phyloP scores from a whole-genome alignment of 768 basidiomycete species.

The Boletus rufocinnamomeus region DNA sequence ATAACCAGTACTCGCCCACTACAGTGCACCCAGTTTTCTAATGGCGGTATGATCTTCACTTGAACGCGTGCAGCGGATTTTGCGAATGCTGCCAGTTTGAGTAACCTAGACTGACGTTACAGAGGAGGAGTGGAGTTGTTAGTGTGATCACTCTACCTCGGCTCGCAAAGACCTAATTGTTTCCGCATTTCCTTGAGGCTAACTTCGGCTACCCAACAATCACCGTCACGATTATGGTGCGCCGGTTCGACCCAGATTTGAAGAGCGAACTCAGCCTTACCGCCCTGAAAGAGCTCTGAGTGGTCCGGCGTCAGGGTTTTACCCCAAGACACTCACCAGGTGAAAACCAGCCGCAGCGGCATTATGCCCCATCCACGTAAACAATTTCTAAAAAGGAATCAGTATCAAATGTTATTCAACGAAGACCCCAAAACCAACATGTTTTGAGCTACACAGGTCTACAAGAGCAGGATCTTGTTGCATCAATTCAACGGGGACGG shows the following conservation, averaged over 20 bases:
- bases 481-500: conserved; percentile 43
- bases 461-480: conserved; percentile 42
- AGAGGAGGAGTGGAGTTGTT: not conserved
- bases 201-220: conserved; percentile 37
- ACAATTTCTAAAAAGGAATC: conserved; percentile 11
- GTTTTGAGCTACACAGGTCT: conserved; percentile 27
- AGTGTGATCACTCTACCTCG: conserved; percentile 34
- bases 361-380: conserved; percentile 27
- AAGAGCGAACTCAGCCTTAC: conserved; percentile 37
- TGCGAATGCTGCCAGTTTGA: conserved; percentile 40
- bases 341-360: conserved; percentile 25
- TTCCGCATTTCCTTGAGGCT: conserved; percentile 36
- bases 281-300: conserved; percentile 37
- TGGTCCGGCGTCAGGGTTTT: not conserved
- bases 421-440: conserved; percentile 14
- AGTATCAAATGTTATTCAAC: not conserved
- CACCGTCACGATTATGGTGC: conserved; percentile 31
- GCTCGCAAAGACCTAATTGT: conserved; percentile 36
- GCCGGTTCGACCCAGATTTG: conserved; percentile 30
- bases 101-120: conserved; percentile 30
- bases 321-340: conserved; percentile 17
- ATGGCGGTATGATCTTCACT: conserved; percentile 39
- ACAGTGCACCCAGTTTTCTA: conserved; percentile 54
- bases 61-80: conserved; percentile 38
- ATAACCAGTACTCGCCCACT: conserved; percentile 50